Base-by-base conservation (phyloP, 23 red algal species). In the Agarophyton chilense region DNA sequence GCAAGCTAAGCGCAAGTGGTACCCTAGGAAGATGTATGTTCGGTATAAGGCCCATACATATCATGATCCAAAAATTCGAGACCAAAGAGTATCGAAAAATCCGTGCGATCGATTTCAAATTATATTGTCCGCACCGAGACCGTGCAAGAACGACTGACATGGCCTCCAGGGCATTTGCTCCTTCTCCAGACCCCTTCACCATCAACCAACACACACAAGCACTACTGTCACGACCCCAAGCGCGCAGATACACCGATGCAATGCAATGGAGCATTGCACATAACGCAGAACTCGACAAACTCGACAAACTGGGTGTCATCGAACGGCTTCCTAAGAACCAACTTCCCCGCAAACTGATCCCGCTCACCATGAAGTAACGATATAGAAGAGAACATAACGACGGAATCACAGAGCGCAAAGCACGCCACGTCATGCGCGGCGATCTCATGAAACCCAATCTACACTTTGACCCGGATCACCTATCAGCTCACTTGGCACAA, bases 381-480 rank as follows among this genome's bases (percentile, higher is more conserved):
- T 54, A 54, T 21, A 54, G n/a, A 54, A 14, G 51, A 14, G n/a
- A 54, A 3, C 13, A 14, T 21, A 10, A 5, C 4, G 51, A 21
- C 4, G n/a, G 2, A 54, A 5, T 11, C 2, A 14, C 13, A 10
- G 41, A 61, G 36, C 43, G 35, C 8, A 68, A 44, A 68, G 53
- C 80, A 21, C 14, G 80, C 39, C 57, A 41, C 17, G 57, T 26
- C 19, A 22, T 84, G 47, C 35, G 80, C n/a, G n/a, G n/a, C n/a
- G n/a, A n/a, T n/a, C n/a, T n/a, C n/a, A n/a, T n/a, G n/a, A n/a
- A n/a, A n/a, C 80, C 80, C 16, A 33, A 60, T 50, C 25, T 44
- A 43, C 80, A 84, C 53, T 84, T 43, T 57, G 28, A 84, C 57
- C 40, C 57, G 8, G 12, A 31, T 2, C 25, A 84, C n/a, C 36